Conservation (phyloP, 495 filamentous ascomycete genomes). For the Extremus antarcticus region DNA sequence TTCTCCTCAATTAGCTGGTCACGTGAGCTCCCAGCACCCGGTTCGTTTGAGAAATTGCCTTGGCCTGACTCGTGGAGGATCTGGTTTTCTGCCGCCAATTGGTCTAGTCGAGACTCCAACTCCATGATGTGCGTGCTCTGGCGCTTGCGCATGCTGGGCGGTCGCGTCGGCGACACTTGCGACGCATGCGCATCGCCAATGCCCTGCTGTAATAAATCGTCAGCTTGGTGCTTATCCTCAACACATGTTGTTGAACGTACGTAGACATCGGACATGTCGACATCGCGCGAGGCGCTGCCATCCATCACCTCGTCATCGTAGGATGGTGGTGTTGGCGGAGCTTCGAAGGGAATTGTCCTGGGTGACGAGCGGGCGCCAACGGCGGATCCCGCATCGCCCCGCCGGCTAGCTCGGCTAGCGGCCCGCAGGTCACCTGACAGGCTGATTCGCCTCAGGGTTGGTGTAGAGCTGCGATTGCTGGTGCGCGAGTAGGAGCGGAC, state of each 20-base stretch:
- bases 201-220: constrained; percentile 56
- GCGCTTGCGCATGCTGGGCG: constrained; percentile 81
- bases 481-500: constrained; percentile 49
- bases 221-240: constrained; percentile 3
- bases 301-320: constrained; percentile 67
- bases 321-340: constrained; percentile 45
- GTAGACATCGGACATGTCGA: constrained; percentile 86
- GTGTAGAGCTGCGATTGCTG: constrained; percentile 46
- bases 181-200: constrained; percentile 87
- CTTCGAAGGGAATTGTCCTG: constrained; percentile 28
- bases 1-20: constrained; percentile 46
- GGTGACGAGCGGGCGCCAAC: constrained; percentile 21
- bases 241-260: constrained; percentile 44
- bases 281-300: constrained; percentile 72
- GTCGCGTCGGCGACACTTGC: constrained; percentile 86
- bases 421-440: constrained; percentile 71
- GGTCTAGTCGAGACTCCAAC: constrained; percentile 63
- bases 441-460: constrained; percentile 60
- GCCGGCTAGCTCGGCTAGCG: constrained; percentile 51
- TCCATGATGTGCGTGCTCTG: constrained; percentile 95
- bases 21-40: constrained; percentile 47
- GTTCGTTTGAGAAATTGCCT: constrained; percentile 43
- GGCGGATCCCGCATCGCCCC: constrained; percentile 23
- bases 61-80: constrained; percentile 60
- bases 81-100: constrained; percentile 71